These are phyloP conservation scores for Pythium biforme DNA, from an alignment of 352 stramenopile genomes.

Conservation along the genomic window DNA sequence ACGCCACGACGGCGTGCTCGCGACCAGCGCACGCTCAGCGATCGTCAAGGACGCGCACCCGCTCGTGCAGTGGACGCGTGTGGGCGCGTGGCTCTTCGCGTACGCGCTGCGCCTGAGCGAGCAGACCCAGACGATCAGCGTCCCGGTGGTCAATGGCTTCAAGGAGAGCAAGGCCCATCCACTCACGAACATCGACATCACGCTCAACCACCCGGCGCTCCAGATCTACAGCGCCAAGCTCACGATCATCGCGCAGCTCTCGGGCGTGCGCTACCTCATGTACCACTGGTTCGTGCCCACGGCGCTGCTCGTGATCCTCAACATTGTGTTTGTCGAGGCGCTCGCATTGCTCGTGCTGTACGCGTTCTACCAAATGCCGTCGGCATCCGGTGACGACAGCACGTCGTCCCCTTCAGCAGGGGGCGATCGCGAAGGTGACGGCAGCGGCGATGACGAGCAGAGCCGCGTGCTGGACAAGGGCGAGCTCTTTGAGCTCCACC, in stretches of 20 bases:
- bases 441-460: slow-evolving; percentile 11
- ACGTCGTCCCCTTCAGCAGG: background rate
- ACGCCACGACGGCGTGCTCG: slow-evolving; percentile 32
- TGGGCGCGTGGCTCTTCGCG: slow-evolving; percentile 47
- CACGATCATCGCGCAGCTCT: slow-evolving; percentile 80
- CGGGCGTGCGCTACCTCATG: slow-evolving; percentile 81
- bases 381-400: background rate
- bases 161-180: slow-evolving; percentile 49
- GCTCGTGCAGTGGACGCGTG: slow-evolving; percentile 54
- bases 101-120: slow-evolving; percentile 58
- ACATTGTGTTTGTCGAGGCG: slow-evolving; percentile 74
- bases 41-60: slow-evolving; percentile 62
- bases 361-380: slow-evolving; percentile 56
- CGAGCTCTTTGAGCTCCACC: slow-evolving; percentile 26
- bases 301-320: slow-evolving; percentile 67
- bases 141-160: slow-evolving; percentile 72
- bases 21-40: slow-evolving; percentile 51
- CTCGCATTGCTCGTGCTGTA: slow-evolving; percentile 66
- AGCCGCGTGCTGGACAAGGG: slow-evolving; percentile 22
- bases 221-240: slow-evolving; percentile 75
- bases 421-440: slow-evolving; percentile 1
- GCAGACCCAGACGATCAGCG: slow-evolving; percentile 45
- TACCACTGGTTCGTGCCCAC: slow-evolving; percentile 83
- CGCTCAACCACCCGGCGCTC: slow-evolving; percentile 64
- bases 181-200: slow-evolving; percentile 49